A percentile compares a stretch with the other conserved stretches of the same genome.
phyloP scores from a whole-genome alignment of 257 asterid species.

The Plantago elongata region DNA sequence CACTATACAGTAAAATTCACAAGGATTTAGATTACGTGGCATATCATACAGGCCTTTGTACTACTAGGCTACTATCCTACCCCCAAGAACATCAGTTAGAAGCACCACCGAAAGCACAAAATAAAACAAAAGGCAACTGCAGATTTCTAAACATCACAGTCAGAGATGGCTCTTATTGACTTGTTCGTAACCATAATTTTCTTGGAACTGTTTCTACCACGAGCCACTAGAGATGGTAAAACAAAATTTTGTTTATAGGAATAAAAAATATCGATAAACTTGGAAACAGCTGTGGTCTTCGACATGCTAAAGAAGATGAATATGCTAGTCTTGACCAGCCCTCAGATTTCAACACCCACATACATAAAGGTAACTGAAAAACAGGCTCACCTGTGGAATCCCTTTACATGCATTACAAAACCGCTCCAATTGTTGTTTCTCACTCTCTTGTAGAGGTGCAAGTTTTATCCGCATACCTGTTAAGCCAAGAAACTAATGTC shows the following conservation, averaged over 20 bases:
- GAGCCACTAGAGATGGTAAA: neutral
- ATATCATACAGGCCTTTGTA: too few species aligned
- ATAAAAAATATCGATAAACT: neutral
- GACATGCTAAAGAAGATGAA: neutral
- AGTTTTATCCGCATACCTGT: constrained; percentile 68
- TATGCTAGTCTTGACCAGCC: neutral
- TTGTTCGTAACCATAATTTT: neutral
- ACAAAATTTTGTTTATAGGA: neutral
- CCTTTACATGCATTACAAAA: constrained; percentile 98
- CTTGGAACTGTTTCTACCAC: neutral
- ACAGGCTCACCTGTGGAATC: constrained; percentile 72
- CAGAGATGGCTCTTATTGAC: neutral
- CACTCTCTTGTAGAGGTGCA: constrained; percentile 53
- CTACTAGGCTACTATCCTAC: too few species aligned
- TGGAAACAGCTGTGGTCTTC: neutral
- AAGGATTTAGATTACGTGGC: too few species aligned
- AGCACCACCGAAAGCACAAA: neutral
- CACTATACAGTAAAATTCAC: neutral
- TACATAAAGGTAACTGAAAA: neutral
- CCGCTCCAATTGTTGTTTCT: constrained; percentile 59
- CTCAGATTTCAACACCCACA: neutral
- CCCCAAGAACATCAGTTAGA: too few species aligned
- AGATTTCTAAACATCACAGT: neutral
- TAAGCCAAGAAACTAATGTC: constrained; percentile 16
- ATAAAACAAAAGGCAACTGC: neutral